Evolutionary conservation across 345 rosid species (phyloP).

Genomic region (Streptanthus diversifolius): DNA sequence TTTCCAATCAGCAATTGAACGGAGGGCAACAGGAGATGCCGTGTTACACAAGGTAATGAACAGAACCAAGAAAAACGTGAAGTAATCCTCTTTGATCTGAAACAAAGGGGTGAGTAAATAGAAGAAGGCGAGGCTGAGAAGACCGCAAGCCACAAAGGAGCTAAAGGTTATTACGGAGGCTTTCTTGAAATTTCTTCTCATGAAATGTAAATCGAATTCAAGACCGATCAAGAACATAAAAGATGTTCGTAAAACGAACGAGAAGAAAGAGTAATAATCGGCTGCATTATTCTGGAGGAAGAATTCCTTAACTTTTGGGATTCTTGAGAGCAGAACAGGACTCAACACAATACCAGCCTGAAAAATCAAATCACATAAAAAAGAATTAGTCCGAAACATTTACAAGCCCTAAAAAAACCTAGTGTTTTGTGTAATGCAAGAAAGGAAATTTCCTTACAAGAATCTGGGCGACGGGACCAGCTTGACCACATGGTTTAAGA

Average conservation of each 20-base stretch:
- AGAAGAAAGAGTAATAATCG: constrained; percentile 48
- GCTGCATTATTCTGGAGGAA: constrained; percentile 57
- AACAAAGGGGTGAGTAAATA: constrained; percentile 34
- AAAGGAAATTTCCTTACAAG: constrained; percentile 40
- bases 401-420: background rate
- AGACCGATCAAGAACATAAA: constrained; percentile 85
- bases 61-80: constrained; percentile 34
- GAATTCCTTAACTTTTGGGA: constrained; percentile 34
- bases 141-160: constrained; percentile 32
- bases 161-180: constrained; percentile 45
- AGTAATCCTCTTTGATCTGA: constrained; percentile 6
- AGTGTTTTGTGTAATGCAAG: background rate
- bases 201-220: constrained; percentile 56
- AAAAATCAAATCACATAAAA: background rate
- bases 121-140: constrained; percentile 43
- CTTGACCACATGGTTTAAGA: constrained; percentile 70
- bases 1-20: constrained; percentile 64
- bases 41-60: constrained; percentile 51
- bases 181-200: constrained; percentile 44
- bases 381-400: background rate
- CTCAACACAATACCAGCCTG: constrained; percentile 85
- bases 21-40: constrained; percentile 65
- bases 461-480: constrained; percentile 83
- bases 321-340: constrained; percentile 61
- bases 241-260: constrained; percentile 48